These are phyloP conservation scores for Aspergillus panamensis DNA, from an alignment of 495 filamentous ascomycete genomes.

Conservation along the genomic window DNA sequence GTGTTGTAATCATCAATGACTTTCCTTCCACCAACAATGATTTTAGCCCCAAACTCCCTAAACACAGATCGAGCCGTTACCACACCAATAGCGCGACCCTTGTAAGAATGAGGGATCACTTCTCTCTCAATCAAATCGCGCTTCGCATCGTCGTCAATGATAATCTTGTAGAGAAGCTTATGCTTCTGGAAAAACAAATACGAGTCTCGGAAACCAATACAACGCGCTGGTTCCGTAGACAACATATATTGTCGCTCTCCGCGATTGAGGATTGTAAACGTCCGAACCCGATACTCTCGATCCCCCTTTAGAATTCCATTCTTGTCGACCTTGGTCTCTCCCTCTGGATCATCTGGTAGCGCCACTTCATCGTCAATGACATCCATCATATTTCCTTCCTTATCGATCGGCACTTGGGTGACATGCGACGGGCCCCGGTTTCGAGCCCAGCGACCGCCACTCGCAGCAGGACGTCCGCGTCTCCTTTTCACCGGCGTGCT, in stretches of 20 bases:
- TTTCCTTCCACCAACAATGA: constrained; percentile 84
- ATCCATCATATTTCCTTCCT: constrained; percentile 89
- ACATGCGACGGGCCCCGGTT: constrained; percentile 67
- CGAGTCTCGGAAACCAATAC: constrained; percentile 93
- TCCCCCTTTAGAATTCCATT: constrained; percentile 74
- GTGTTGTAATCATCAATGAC: constrained; percentile 90
- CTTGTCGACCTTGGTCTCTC: constrained; percentile 90
- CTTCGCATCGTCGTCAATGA: constrained; percentile 89
- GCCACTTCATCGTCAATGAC: constrained; percentile 90
- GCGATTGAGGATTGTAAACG: constrained; percentile 81
- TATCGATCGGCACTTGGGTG: constrained; percentile 83
- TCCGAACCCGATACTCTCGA: constrained; percentile 89
- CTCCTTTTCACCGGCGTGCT: constrained; percentile 61
- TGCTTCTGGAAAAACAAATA: constrained; percentile 99
- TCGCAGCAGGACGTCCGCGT: constrained; percentile 64
- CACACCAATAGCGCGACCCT: constrained; percentile 94
- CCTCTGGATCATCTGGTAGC: constrained; percentile 80
- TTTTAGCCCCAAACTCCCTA: constrained; percentile 90
- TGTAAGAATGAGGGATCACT: constrained; percentile 96
- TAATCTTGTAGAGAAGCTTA: constrained; percentile 90
- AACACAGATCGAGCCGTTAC: constrained; percentile 96
- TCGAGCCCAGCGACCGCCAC: constrained; percentile 65
- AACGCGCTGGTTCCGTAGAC: constrained; percentile 92
- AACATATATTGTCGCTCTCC: constrained; percentile 94
- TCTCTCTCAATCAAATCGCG: constrained; percentile 89